phyloP scores from a whole-genome alignment of 2,329 filamentous ascomycete genomes.

The Fusarium veterinarium region DNA sequence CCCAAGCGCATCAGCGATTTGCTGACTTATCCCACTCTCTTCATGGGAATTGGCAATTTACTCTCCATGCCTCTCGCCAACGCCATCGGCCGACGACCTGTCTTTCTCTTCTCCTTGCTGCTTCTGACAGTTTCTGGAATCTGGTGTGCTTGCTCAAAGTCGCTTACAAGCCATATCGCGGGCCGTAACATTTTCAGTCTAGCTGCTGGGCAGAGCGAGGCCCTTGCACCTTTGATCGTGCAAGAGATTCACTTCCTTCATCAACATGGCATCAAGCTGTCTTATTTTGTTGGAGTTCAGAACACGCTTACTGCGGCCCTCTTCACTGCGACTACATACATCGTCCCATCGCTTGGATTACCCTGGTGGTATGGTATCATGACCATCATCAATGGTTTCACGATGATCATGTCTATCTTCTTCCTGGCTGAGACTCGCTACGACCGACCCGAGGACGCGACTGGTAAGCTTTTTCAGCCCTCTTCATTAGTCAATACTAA shows the following conservation, averaged over 20 bases:
- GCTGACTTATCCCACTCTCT: constrained; percentile 4
- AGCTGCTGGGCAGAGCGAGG: constrained; percentile 13
- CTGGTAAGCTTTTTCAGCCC: rapidly evolving
- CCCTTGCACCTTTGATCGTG: neutral
- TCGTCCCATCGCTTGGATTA: neutral
- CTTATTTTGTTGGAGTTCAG: constrained; percentile 6
- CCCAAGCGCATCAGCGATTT: constrained; percentile 4
- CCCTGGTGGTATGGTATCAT: constrained; percentile 22
- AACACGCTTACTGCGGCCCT: neutral
- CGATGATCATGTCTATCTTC: neutral
- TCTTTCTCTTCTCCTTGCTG: neutral
- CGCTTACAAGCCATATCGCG: neutral
- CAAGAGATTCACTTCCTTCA: constrained; percentile 8
- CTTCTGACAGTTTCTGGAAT: neutral
- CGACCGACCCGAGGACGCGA: constrained; percentile 6
- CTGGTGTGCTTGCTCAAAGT: constrained; percentile 13
- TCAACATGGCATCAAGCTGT: neutral
- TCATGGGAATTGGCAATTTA: constrained; percentile 9
- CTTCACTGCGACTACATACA: neutral
- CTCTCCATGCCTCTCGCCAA: constrained; percentile 3
- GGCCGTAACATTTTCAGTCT: neutral
- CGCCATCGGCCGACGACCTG: neutral
- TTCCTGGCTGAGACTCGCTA: constrained; percentile 9
- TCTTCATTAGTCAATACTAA: rapidly evolving
- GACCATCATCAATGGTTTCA: neutral